Evolutionary conservation across 1,284 basidiomycete species (phyloP).

Genomic region (Mycosarcoma maydis): DNA sequence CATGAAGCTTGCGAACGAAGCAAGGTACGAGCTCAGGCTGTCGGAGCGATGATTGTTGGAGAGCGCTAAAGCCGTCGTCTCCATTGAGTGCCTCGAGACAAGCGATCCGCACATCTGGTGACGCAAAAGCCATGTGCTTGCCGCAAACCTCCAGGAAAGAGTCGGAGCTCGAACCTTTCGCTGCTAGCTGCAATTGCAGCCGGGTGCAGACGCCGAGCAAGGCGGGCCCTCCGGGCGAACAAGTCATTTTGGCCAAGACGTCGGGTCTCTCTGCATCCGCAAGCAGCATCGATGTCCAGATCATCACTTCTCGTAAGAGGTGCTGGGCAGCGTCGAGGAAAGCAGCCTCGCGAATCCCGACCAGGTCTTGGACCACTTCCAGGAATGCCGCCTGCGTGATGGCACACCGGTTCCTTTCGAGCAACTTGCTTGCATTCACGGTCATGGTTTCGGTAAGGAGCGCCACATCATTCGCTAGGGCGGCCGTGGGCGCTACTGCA

Average conservation of each 20-base stretch:
- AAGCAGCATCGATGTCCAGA: constrained; percentile 19
- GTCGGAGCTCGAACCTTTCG: neutral
- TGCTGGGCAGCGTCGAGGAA: constrained; percentile 12
- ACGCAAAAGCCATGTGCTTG: constrained; percentile 2
- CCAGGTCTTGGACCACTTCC: constrained; percentile 38
- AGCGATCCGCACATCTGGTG: constrained; percentile 24
- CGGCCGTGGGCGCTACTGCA: constrained; percentile 13
- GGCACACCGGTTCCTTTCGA: constrained; percentile 41
- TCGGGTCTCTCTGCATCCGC: constrained; percentile 13
- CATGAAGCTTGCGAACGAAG: constrained; percentile 28
- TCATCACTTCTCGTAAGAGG: constrained; percentile 12
- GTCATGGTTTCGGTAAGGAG: constrained; percentile 6
- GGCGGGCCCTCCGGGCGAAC: constrained; percentile 22
- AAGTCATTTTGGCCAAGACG: constrained; percentile 9
- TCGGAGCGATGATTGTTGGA: constrained; percentile 15
- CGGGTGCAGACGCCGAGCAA: constrained; percentile 27
- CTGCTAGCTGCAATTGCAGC: constrained; percentile 23
- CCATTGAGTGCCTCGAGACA: constrained; percentile 38
- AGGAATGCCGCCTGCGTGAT: constrained; percentile 51
- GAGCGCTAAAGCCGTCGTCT: constrained; percentile 22
- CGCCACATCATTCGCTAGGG: constrained; percentile 9
- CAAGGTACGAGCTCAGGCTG: constrained; percentile 2
- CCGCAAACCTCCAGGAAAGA: constrained; percentile 24
- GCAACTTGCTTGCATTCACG: constrained; percentile 22
- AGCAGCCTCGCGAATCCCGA: constrained; percentile 17